phyloP scores from a whole-genome alignment of 2,329 filamentous ascomycete genomes.

The Magnaporthiopsis poae region DNA sequence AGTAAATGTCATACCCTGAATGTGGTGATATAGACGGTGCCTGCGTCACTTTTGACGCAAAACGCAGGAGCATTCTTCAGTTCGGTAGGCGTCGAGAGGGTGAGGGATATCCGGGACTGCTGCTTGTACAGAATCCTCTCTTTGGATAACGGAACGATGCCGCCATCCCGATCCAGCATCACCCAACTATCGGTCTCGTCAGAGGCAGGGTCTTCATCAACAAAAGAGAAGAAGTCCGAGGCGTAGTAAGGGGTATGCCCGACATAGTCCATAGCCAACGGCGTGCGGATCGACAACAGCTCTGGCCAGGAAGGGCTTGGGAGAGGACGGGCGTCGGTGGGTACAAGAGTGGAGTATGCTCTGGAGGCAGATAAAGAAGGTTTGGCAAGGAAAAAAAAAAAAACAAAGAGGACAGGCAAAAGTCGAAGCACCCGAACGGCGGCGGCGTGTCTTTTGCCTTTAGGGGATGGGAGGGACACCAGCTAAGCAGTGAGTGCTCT shows the following conservation, averaged over 20 bases:
- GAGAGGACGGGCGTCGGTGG: not conserved
- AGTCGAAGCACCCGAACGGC: conserved; percentile 9
- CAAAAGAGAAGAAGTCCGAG: conserved; percentile 14
- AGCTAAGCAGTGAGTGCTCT: not conserved
- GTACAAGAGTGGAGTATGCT: conserved; percentile 7
- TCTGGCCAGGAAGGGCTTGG: not conserved
- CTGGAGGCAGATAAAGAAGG: conserved; percentile 10
- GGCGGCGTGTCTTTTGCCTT: not conserved
- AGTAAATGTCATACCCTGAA: conserved; percentile 54
- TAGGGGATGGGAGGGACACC: no score
- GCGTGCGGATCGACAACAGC: conserved; percentile 11
- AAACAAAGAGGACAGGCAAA: not conserved
- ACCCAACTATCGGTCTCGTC: conserved; percentile 64
- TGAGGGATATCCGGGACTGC: conserved; percentile 66
- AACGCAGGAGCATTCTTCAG: conserved; percentile 55
- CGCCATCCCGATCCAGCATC: conserved; percentile 66
- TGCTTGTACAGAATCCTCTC: conserved; percentile 76
- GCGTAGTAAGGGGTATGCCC: conserved; percentile 5
- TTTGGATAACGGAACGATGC: conserved; percentile 74
- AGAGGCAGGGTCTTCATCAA: conserved; percentile 32
- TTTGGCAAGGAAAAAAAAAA: conserved; percentile 8
- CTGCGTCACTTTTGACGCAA: conserved; percentile 62
- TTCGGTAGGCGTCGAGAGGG: conserved; percentile 60
- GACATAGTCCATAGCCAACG: conserved; percentile 6
- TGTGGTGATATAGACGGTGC: conserved; percentile 73